Evolutionary conservation across 495 filamentous ascomycete genomes (phyloP).

Genomic region (Tuber melanosporum): DNA sequence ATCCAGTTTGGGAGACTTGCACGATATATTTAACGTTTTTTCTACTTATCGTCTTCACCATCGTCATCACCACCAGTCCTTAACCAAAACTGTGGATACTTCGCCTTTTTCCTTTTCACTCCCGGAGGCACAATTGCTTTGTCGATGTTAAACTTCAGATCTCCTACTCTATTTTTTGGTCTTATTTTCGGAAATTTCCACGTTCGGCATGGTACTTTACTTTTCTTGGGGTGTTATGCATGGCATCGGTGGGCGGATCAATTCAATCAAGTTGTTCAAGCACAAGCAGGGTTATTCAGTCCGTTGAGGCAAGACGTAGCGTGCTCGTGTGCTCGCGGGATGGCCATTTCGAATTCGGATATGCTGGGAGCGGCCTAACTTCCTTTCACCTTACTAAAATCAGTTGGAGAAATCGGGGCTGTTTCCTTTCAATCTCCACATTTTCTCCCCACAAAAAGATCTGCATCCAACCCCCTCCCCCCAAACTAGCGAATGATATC

Average conservation of each 20-base stretch:
- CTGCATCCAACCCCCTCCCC: background rate
- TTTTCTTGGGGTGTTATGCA: background rate
- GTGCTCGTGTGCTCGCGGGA: background rate
- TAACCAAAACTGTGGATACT: background rate
- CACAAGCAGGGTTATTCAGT: background rate
- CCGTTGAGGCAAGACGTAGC: background rate
- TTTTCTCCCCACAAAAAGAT: background rate
- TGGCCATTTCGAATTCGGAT: background rate
- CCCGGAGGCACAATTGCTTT: background rate
- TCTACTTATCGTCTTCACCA: background rate
- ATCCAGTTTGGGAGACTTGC: background rate
- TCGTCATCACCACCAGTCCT: background rate
- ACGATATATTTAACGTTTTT: constrained; percentile 6
- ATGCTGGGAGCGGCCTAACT: background rate
- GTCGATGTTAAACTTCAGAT: background rate
- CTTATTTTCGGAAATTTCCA: background rate
- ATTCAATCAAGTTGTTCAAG: background rate
- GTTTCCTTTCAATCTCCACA: background rate
- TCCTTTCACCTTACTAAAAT: background rate
- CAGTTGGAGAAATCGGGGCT: background rate
- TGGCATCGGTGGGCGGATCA: constrained; percentile 2
- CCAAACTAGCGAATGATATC: background rate
- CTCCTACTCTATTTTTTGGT: constrained; percentile 1
- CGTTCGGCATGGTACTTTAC: background rate
- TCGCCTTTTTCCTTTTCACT: background rate